Percentiles rank a stretch among this genome's conserved stretches.
Evolutionary conservation across 176 grass and related monocot genomes (phyloP).

Genomic region (Aegilops longissima): DNA sequence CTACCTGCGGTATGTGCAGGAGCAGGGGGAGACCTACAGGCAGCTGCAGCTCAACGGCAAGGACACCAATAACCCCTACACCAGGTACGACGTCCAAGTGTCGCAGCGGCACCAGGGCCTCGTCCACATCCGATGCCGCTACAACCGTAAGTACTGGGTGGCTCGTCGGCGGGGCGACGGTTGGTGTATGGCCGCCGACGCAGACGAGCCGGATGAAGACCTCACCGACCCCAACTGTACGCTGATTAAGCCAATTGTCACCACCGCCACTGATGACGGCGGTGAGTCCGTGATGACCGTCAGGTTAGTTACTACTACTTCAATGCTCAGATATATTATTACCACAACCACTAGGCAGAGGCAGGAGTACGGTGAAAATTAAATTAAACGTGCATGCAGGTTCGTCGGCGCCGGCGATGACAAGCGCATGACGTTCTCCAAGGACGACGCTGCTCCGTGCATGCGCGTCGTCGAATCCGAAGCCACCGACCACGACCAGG

Average conservation of each 20-base stretch:
- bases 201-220: neutral
- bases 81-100: neutral
- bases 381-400: neutral
- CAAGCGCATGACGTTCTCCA: neutral
- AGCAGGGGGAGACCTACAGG: neutral
- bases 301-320: neutral
- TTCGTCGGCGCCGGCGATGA: neutral
- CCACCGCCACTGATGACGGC: neutral
- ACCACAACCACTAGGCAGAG: no score
- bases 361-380: no score
- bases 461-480: neutral
- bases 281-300: neutral
- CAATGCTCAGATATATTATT: no score
- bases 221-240: neutral
- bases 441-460: neutral
- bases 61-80: neutral
- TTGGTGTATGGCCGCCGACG: neutral
- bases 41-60: neutral
- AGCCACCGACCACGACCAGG: no score
- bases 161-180: neutral
- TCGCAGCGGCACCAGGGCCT: neutral
- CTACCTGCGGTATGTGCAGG: neutral
- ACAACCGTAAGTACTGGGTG: neutral
- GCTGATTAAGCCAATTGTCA: neutral
- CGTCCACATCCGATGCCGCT: neutral